phyloP scores from a whole-genome alignment of 1,284 basidiomycete genomes.

The Ustilago lituana region DNA sequence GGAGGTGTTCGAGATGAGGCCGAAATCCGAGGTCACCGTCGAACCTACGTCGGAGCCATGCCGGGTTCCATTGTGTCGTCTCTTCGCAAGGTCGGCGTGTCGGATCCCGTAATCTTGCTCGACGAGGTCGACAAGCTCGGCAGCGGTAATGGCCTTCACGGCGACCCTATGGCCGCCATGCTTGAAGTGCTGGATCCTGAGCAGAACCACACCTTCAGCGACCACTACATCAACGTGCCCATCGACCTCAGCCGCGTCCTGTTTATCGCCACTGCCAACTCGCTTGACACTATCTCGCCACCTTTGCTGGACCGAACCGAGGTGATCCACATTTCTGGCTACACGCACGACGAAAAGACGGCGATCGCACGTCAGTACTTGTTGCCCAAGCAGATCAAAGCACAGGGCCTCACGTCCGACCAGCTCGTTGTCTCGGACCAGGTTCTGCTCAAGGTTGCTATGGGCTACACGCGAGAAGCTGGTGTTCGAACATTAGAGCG shows the following conservation, averaged over 20 bases:
- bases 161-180: conserved; percentile 69
- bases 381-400: conserved; percentile 81
- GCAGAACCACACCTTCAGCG: conserved; percentile 69
- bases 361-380: conserved; percentile 72
- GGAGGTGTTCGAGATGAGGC: conserved; percentile 70
- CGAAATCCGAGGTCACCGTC: conserved; percentile 68
- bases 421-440: conserved; percentile 75
- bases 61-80: conserved; percentile 75
- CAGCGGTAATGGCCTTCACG: conserved; percentile 66
- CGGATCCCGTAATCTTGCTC: conserved; percentile 69
- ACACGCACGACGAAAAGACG: conserved; percentile 69
- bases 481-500: conserved; percentile 91
- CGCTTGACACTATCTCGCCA: conserved; percentile 68
- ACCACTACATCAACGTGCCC: conserved; percentile 69
- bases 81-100: conserved; percentile 67
- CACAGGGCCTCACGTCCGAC: conserved; percentile 74
- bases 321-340: conserved; percentile 68
- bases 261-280: conserved; percentile 70
- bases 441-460: conserved; percentile 77
- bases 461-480: conserved; percentile 84
- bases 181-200: conserved; percentile 69
- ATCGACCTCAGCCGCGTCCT: conserved; percentile 67
- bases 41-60: conserved; percentile 68
- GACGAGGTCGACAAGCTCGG: conserved; percentile 70
- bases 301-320: conserved; percentile 69